phyloP scores from a whole-genome alignment of 2,329 filamentous ascomycete species.

The Penicillium sp. region DNA sequence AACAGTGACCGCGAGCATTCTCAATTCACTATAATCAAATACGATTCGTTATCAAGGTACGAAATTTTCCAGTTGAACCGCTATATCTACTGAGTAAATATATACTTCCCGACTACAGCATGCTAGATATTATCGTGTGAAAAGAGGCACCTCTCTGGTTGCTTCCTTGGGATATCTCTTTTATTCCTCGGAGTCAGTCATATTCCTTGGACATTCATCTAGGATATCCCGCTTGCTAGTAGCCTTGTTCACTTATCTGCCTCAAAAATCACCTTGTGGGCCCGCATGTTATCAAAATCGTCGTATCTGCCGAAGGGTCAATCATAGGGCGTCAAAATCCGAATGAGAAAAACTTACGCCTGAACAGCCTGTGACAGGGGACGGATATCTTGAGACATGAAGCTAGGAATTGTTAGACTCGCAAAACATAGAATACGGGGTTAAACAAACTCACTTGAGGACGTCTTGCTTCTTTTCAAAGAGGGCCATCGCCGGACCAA shows the following conservation, averaged over 20 bases:
- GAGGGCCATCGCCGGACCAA: slow-evolving; percentile 61
- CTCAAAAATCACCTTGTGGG: slow-evolving; percentile 69
- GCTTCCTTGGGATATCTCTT: too few species aligned
- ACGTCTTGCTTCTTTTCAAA: slow-evolving; percentile 64
- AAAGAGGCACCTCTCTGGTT: too few species aligned
- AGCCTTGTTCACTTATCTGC: slow-evolving; percentile 32
- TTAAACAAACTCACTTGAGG: slow-evolving; percentile 55
- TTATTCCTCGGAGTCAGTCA: too few species aligned
- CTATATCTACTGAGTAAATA: too few species aligned
- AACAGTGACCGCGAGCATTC: too few species aligned
- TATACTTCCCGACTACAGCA: too few species aligned
- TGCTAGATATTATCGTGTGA: too few species aligned
- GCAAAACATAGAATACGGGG: neutral
- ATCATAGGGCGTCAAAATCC: neutral
- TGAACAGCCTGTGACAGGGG: slow-evolving; percentile 63
- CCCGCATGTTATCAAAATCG: slow-evolving; percentile 68
- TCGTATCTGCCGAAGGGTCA: slow-evolving; percentile 51
- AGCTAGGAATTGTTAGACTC: slow-evolving; percentile 48
- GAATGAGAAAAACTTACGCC: slow-evolving; percentile 35
- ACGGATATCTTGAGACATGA: slow-evolving; percentile 73
- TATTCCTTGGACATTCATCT: too few species aligned
- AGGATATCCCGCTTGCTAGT: neutral
- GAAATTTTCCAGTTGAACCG: too few species aligned
- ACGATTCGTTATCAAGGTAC: too few species aligned
- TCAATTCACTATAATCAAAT: too few species aligned